A percentile compares a stretch with the other conserved stretches of the same genome.
Evolutionary conservation across 306 rosid species (phyloP).

Genomic region (Amphicarpaea edgeworthii): DNA sequence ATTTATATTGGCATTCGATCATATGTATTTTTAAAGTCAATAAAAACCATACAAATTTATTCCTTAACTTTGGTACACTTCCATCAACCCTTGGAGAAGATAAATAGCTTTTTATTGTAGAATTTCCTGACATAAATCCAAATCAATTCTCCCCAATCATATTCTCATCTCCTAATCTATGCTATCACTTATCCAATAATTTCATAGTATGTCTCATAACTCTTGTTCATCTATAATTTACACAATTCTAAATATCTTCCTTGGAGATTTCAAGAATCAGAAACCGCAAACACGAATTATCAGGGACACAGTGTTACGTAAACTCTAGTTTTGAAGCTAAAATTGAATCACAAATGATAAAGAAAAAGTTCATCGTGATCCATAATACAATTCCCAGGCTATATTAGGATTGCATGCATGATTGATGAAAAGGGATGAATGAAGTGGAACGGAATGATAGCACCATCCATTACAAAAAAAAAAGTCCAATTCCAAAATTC

Average conservation of each 20-base stretch:
- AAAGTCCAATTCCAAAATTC: not conserved
- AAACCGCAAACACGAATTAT: too few species aligned
- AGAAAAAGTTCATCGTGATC: not conserved
- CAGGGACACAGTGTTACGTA: not conserved
- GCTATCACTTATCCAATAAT: not conserved
- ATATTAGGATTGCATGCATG: too few species aligned
- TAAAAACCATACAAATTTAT: too few species aligned
- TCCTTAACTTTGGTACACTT: not conserved
- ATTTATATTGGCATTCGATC: too few species aligned
- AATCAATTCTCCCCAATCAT: not conserved
- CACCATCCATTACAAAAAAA: not conserved
- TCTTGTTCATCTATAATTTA: not conserved
- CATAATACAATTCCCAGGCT: not conserved
- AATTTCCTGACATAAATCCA: not conserved
- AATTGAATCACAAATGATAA: constrained; percentile 2
- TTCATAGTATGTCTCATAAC: not conserved
- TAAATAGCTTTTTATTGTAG: not conserved
- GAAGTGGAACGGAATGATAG: not conserved
- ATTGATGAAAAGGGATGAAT: not conserved
- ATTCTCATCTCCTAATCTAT: not conserved
- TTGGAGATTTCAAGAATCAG: too few species aligned
- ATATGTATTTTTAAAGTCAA: too few species aligned
- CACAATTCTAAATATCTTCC: not conserved
- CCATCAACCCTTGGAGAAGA: not conserved
- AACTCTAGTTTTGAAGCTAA: not conserved